Evolutionary conservation across 225 moss, liverwort and hornwort genomes (phyloP), one percentile per base, ranked within the genome.

Genomic region (Lunularia cruciata): DNA sequence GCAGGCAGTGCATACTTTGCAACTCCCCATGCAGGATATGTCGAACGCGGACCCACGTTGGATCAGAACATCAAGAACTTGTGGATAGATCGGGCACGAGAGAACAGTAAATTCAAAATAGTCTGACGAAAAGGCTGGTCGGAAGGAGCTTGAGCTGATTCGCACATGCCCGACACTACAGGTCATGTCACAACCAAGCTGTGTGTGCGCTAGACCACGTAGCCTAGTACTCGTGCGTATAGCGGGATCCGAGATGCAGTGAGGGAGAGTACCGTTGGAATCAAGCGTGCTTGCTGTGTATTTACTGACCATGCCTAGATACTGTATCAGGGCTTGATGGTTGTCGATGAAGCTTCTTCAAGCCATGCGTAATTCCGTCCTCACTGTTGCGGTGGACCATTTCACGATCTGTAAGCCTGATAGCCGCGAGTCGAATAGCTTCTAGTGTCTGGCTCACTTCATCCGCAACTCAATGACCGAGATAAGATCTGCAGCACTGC

Each of bases 351-450:
- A 25, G 1, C 28, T 25, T 67, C 66, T 36, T 47, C 66, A 32
- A 67, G 66, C 20, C 0, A 34, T 36, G 66, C 66, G 66, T 35
- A 36, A 51, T 11, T 67, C 33, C 0, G 48, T 51, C 49, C 34
- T 67, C 49, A 31, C 66, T 52, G 49, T 67, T 16, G 66, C 49
- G n/a, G 66, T 48, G 3, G 51, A 67, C 32, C 66, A 67, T 33
- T 3, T 33, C 10, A 46, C 66, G 13, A 32, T 67, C 4, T 67
- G 66, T 52, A 67, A 49, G 51, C 66, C 66, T 14, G 18, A 49
- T 20, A 67, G 66, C 36, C 33, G 22, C 23, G 8, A 12, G 14
- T 67, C 66, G 10, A 67, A 67, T 48, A 48, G 33, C 33, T 67
- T 67, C 49, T 48, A 18, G 32, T 67, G 51, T 67, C 66, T 67